Evolutionary conservation across 306 rosid genomes (phyloP), one percentile per base, ranked within the genome.

Genomic region (Arachis stenosperma): DNA sequence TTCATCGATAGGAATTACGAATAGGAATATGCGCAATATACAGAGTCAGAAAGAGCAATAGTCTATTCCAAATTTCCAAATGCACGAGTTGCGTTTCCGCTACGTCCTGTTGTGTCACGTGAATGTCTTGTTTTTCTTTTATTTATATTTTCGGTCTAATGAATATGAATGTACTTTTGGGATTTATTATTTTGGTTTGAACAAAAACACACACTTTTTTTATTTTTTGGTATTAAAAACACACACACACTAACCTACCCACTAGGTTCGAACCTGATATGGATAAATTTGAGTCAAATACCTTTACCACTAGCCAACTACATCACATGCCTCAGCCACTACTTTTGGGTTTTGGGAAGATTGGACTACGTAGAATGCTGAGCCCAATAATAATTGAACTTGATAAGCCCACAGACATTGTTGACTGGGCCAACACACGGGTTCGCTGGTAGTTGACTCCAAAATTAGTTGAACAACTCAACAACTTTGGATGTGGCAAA

Each of bases 1-100:
- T 65, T 72, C 73, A 1, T 3, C 27, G 27, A 22, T 22, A 22
- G 27, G 27, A 22, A 22, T 22, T 22, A 22, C 27, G 27, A 22
- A 22, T 22, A 22, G 27, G 27, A 22, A 22, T 22, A 1, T 1
- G 27, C 27, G 1, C 27, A 22, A 22, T 22, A 22, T 22, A 22
- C 27, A 1, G 27, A 22, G 27, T 22, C 27, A 1, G 27, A 22
- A 61, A 37, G 59, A 50, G 40, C 9, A 7, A 33, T 36, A 33
- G 70, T 53, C 27, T 12, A 72, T 40, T 9, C 9, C 42, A 57
- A 8, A 14, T 36, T 15, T 44, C 37, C 37, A 33, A 33, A 33
- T 33, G 4, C 37, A 62, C 4, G 61, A 63, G 62, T 80, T 57
- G 46, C 80, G 77, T 80, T 75, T 69, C 77, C 84, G 77, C 73